A percentile compares a stretch with the other conserved stretches of the same genome.
Conservation (phyloP, 805 yeast genomes). For the Saccharomyces eubayanus region DNA sequence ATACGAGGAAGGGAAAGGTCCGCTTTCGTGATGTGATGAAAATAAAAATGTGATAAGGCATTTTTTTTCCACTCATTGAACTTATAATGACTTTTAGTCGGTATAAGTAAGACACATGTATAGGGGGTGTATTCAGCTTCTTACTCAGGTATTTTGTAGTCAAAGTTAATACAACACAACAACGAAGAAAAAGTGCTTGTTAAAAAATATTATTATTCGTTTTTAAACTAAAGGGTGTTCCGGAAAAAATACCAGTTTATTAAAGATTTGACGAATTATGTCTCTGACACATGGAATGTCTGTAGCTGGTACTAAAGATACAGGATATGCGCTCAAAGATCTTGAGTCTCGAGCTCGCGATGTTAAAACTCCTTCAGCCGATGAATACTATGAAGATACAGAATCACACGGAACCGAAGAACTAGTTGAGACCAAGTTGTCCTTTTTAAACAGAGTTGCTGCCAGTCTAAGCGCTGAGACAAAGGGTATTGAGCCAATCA, state of each 20-base stretch:
- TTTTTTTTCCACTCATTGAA: background rate
- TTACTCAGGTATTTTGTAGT: background rate
- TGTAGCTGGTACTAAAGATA: background rate
- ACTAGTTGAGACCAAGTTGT: conserved; percentile 4
- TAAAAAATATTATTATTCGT: background rate
- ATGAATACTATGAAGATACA: conserved; percentile 4
- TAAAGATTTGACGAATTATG: background rate
- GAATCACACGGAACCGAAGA: conserved; percentile 6
- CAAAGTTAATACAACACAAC: background rate
- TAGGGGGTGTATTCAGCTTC: background rate
- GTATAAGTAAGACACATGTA: background rate
- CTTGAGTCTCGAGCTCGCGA: conserved; percentile 1
- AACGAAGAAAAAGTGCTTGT: no score
- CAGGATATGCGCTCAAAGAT: background rate
- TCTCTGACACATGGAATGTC: background rate
- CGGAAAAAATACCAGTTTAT: background rate
- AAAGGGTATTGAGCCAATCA: conserved; percentile 73
- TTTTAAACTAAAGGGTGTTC: background rate
- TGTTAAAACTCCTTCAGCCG: background rate
- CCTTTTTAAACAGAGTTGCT: conserved; percentile 18
- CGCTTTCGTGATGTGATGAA: background rate
- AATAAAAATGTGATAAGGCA: background rate
- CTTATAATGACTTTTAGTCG: background rate
- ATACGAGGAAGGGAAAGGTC: background rate
- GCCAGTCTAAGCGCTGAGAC: conserved; percentile 39